Evolutionary conservation across 306 rosid genomes (phyloP), one percentile per base, ranked within the genome.

Genomic region (Boehmeria nivea): DNA sequence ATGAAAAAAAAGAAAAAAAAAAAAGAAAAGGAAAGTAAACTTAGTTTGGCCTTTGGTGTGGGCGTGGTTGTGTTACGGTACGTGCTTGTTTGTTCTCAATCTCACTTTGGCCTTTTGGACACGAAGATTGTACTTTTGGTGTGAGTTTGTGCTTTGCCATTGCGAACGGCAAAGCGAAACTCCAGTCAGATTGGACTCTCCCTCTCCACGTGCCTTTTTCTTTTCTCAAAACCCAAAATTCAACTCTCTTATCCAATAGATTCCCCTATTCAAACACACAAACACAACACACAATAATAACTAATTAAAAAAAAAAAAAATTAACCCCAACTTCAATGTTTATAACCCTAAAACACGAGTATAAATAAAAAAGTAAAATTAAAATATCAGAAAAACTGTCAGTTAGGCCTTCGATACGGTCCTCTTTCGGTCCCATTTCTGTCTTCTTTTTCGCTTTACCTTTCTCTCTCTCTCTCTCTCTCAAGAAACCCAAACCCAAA

Each of bases 381-480:
- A 36, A 37, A 15, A n/a, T 1, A 26, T 45, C 55, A 51, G 16
- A 39, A n/a, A 27, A 17, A 27, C 43, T 18, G 72, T 57, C 59
- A 66, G 77, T 43, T 13, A 31, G 71, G n/a, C 60, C 43, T 51
- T 74, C 64, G 78, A 77, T 81, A 64, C 83, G 88, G 83, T 59
- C 80, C 71, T 65, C 54, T 36, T 54, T 57, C 36, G 69, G 84
- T 68, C 93, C 83, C 91, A 78, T 76, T 66, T 66, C 72, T 48
- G 67, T 67, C 66, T 69, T 22, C 62, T 40, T 50, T 51, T 58
- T 26, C 56, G 69, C 67, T 65, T 27, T 65, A 68, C 73, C 77
- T 75, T 54, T 72, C 70, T 53, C 63, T 64, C 48, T 70, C 65
- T 66, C 63, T 69, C 66, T 60, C 54, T 20, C 31, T 19, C 17